phyloP scores from a whole-genome alignment of 768 basidiomycete genomes.

The Termitomyces sp. region DNA sequence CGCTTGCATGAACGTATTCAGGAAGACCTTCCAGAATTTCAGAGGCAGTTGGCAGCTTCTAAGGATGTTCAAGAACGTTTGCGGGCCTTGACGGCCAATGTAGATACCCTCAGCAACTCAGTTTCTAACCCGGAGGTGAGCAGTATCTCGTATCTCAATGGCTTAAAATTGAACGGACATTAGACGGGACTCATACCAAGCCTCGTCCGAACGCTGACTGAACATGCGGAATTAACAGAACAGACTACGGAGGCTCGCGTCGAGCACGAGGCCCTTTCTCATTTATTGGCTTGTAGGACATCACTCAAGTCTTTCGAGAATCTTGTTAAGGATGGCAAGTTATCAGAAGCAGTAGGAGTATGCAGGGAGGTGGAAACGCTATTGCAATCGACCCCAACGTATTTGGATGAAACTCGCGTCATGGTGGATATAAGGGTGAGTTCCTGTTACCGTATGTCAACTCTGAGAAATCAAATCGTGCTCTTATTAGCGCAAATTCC shows the following conservation, averaged over 20 bases:
- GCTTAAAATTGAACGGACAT: constrained; percentile 8
- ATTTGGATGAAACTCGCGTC: constrained; percentile 51
- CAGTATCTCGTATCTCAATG: not conserved
- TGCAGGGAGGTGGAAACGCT: constrained; percentile 39
- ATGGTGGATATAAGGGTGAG: constrained; percentile 58
- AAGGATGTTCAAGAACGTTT: constrained; percentile 62
- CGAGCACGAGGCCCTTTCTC: constrained; percentile 46
- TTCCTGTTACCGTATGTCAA: not conserved
- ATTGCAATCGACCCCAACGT: constrained; percentile 45
- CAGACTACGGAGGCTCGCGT: constrained; percentile 54
- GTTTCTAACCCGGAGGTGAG: constrained; percentile 63
- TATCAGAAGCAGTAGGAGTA: constrained; percentile 60
- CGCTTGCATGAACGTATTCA: constrained; percentile 74
- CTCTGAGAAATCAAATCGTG: not conserved
- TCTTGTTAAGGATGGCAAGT: constrained; percentile 52
- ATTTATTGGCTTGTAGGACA: constrained; percentile 50
- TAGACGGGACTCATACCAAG: constrained; percentile 70
- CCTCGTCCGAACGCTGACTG: constrained; percentile 50
- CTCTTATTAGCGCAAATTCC: constrained; percentile 47
- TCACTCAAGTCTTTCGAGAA: constrained; percentile 42
- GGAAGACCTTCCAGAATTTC: constrained; percentile 58
- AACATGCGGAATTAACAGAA: constrained; percentile 64
- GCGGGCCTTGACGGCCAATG: constrained; percentile 45
- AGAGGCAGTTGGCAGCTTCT: constrained; percentile 59
- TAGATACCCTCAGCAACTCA: constrained; percentile 45